Evolutionary conservation across 2,329 filamentous ascomycete genomes (phyloP).

Genomic region (Fusarium sp.): DNA sequence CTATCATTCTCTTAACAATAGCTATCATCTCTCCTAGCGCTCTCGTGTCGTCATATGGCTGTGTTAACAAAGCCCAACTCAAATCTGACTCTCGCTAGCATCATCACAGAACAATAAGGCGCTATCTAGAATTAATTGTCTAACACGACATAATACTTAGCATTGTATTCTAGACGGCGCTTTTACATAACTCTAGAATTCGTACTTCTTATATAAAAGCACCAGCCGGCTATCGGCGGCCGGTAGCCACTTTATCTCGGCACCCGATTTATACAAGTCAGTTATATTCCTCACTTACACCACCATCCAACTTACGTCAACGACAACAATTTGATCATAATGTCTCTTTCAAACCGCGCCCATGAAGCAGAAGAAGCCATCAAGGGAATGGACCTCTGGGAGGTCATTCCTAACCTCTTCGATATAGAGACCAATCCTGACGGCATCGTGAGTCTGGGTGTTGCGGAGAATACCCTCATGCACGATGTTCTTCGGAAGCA

Average conservation of each 20-base stretch:
- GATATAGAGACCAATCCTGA: conserved; percentile 53
- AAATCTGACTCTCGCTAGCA: conserved; percentile 5
- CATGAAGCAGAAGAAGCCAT: conserved; percentile 44
- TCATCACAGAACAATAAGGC: background rate
- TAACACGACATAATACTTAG: background rate
- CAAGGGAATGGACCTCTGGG: conserved; percentile 52
- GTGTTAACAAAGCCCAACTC: background rate
- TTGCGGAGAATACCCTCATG: conserved; percentile 66
- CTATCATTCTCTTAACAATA: background rate
- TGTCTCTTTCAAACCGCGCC: conserved; percentile 49
- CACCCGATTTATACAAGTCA: conserved; percentile 1
- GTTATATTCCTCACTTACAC: conserved; percentile 1
- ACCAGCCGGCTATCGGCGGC: conserved; percentile 27
- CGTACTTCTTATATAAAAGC: background rate
- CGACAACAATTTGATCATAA: conserved; percentile 1
- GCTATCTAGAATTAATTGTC: background rate
- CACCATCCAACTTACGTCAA: background rate
- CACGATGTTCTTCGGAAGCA: conserved; percentile 57
- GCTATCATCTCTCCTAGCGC: background rate
- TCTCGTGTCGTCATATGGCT: background rate
- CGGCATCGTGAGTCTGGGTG: conserved; percentile 62
- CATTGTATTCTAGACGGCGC: background rate
- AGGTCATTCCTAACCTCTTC: conserved; percentile 59
- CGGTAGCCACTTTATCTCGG: conserved; percentile 15
- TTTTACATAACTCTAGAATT: background rate